Conservation (phyloP, 257 asterid genomes). For the Lycium ferocissimum region DNA sequence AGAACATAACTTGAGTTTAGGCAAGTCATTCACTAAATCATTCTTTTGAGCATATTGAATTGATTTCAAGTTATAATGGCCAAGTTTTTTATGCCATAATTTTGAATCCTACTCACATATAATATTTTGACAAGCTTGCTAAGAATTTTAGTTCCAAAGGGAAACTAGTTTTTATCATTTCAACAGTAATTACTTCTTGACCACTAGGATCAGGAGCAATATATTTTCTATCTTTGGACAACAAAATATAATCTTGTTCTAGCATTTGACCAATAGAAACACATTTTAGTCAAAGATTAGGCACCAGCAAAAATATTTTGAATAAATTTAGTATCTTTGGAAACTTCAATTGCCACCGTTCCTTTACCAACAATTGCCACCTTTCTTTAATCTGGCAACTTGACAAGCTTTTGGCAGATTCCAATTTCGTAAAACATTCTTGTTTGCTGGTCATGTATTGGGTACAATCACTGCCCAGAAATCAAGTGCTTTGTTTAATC, state of each 20-base stretch:
- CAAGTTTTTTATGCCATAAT: too few relatives aligned
- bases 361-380: neutral
- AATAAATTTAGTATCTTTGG: neutral
- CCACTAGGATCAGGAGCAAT: neutral
- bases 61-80: too few relatives aligned
- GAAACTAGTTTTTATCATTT: too few relatives aligned
- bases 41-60: neutral
- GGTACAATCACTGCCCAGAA: neutral
- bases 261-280: neutral
- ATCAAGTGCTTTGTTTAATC: neutral
- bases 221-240: neutral
- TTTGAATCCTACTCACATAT: neutral
- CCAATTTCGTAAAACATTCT: neutral
- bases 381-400: neutral
- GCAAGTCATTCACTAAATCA: too few relatives aligned
- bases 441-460: neutral
- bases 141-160: too few relatives aligned
- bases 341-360: neutral
- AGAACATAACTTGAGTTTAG: too few relatives aligned
- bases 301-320: constrained; percentile 13
- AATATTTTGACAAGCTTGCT: neutral
- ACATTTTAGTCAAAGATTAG: neutral
- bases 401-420: neutral
- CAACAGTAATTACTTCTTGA: neutral
- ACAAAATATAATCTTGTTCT: neutral